Evolutionary conservation across 169 alveolate species (phyloP).

Genomic region (Cryptosporidium xiaoi): DNA sequence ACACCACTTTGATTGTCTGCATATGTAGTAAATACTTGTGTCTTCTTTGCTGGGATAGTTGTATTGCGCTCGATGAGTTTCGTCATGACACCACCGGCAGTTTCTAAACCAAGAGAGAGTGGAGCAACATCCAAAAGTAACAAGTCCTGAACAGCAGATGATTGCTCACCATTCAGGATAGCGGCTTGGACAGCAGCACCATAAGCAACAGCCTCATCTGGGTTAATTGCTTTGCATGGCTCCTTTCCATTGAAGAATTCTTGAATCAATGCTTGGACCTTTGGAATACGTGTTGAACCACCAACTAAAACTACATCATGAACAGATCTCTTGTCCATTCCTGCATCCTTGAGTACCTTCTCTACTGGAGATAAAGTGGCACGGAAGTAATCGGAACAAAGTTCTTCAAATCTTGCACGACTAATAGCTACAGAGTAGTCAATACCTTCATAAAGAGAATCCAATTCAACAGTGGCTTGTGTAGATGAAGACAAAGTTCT

Average conservation of each 20-base stretch:
- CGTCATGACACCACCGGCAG: slow-evolving; percentile 96
- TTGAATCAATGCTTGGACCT: slow-evolving; percentile 91
- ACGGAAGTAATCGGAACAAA: slow-evolving; percentile 94
- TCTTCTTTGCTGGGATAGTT: slow-evolving; percentile 94
- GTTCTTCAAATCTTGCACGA: slow-evolving; percentile 98
- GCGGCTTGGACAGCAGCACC: slow-evolving; percentile 97
- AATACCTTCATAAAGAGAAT: slow-evolving; percentile 93
- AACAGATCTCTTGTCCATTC: slow-evolving; percentile 91
- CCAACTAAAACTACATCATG: slow-evolving; percentile 97
- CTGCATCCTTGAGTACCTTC: slow-evolving; percentile 94
- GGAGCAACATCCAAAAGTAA: slow-evolving; percentile 94
- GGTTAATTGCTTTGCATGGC: slow-evolving; percentile 92
- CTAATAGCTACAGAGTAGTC: slow-evolving; percentile 94
- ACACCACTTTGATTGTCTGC: slow-evolving; percentile 97
- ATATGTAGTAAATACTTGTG: slow-evolving; percentile 94
- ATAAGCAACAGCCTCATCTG: slow-evolving; percentile 96
- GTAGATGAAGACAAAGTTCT: slow-evolving; percentile 95
- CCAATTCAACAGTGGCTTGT: slow-evolving; percentile 96
- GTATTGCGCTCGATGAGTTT: slow-evolving; percentile 92
- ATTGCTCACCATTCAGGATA: slow-evolving; percentile 90
- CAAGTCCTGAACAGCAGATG: slow-evolving; percentile 90
- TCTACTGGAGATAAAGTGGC: slow-evolving; percentile 95
- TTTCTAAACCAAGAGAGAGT: slow-evolving; percentile 92
- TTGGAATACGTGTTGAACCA: slow-evolving; percentile 98
- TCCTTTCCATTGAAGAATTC: slow-evolving; percentile 93